phyloP scores from a whole-genome alignment of 345 rosid genomes.

The Physaria fendleri region DNA sequence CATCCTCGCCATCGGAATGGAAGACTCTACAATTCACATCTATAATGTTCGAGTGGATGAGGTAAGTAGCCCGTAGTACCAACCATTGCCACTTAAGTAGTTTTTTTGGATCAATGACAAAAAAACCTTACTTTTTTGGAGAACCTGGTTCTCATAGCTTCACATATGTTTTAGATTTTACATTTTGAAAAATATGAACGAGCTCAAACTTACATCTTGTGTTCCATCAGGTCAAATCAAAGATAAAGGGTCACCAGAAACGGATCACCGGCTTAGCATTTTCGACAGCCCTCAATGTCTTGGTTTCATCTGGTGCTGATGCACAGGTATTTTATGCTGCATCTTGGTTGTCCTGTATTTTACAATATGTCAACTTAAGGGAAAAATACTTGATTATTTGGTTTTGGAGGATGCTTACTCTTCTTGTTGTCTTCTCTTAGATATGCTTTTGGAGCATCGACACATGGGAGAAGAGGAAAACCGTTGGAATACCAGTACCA shows the following conservation, averaged over 20 bases:
- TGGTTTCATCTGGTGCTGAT: slow-evolving; percentile 96
- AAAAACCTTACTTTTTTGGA: neutral
- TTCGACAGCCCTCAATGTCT: slow-evolving; percentile 57
- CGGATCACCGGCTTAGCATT: slow-evolving; percentile 81
- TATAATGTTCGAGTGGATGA: slow-evolving; percentile 79
- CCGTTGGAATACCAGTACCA: slow-evolving; percentile 52
- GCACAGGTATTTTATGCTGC: slow-evolving; percentile 55
- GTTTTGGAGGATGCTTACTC: slow-evolving; percentile 8
- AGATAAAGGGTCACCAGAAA: slow-evolving; percentile 82
- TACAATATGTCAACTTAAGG: neutral
- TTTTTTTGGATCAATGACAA: neutral
- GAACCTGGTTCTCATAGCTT: slow-evolving; percentile 3
- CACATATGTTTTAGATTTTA: neutral
- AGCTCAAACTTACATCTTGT: slow-evolving; percentile 9
- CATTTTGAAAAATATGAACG: neutral
- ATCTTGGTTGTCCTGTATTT: neutral
- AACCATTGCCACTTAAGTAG: neutral
- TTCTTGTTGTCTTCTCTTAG: slow-evolving; percentile 33
- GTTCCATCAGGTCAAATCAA: slow-evolving; percentile 60
- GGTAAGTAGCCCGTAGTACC: slow-evolving; percentile 34
- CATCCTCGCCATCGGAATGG: slow-evolving; percentile 86
- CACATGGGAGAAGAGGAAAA: slow-evolving; percentile 84
- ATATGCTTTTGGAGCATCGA: slow-evolving; percentile 78
- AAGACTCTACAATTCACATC: slow-evolving; percentile 78
- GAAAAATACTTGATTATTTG: neutral